Base-by-base conservation (phyloP, 495 filamentous ascomycete species). In the Xylaria longipes region DNA sequence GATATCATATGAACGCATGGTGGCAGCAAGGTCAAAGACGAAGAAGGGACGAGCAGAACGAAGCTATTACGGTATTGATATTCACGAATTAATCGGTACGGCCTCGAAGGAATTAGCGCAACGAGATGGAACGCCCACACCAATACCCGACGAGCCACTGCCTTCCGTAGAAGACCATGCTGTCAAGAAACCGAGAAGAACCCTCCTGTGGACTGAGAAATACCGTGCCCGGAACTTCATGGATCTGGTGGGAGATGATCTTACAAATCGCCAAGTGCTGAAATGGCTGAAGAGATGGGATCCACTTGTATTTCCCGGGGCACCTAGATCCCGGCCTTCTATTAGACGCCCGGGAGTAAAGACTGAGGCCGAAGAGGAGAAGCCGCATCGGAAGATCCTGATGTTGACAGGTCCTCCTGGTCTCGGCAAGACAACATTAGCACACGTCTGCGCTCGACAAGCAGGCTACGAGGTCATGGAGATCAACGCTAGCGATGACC, bases 221-320 rank as follows among this genome's bases (percentile, higher is more conserved):
- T 97, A 99, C 78, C 91, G 96, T 25, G 95, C 96, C 41, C 90
- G 89, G 66, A 94, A 91, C 73, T 99, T 97, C 73, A 95, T 93
- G 63, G 96, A 98, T 72, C 85, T 99, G 0, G 90, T 97, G 69
- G 97, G 97, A 7, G 96, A 99, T 75, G 96, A 99, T 75, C 87
- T 95, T 58, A 98, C 95, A 15, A 95, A 98, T 81, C 89, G 96
- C 62, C 89, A 92, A 65, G 96, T 99, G 5, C 83, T 99, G 46
- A 90, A 92, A 65, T 99, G 96, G 96, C 82, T 99, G 43, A 98
- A 98, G 80, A 87, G 83, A 9, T 98, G 96, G 96, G 96, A 99
- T 75, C 88, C 90, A 14, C 88, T 97, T 69, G 96, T 99, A 3
- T 98, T 97, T 77, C 94, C 95, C 0, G 89, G 91, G 31, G 81